Conservation (phyloP, 1,139 yeast species). For the Pichiaceae sp. region DNA sequence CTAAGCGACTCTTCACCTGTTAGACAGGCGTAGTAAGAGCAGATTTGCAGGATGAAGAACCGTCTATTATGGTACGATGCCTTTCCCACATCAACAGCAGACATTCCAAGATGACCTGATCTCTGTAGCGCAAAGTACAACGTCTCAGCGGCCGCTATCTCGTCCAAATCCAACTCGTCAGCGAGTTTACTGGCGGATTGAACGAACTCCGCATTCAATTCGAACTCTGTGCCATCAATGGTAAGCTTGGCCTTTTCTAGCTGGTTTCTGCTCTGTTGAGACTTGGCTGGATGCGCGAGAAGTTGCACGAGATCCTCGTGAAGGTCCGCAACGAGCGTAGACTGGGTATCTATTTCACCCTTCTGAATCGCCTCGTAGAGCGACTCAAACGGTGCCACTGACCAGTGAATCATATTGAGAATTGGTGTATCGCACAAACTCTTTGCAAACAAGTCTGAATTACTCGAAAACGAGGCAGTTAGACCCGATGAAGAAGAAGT, state of each 20-base stretch:
- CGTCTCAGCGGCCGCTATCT: slow-evolving; percentile 54
- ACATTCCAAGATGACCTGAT: slow-evolving; percentile 39
- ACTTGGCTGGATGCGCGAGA: slow-evolving; percentile 43
- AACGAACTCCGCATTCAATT: slow-evolving; percentile 45
- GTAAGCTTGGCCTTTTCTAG: slow-evolving; percentile 47
- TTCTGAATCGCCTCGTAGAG: slow-evolving; percentile 26
- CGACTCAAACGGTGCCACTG: slow-evolving; percentile 22
- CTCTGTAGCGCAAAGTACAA: slow-evolving; percentile 38
- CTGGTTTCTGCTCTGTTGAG: slow-evolving; percentile 42
- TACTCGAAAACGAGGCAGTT: too few relatives aligned
- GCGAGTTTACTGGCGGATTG: slow-evolving; percentile 40
- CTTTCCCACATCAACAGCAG: slow-evolving; percentile 59
- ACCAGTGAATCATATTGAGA: slow-evolving; percentile 23
- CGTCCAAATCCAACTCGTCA: slow-evolving; percentile 66
- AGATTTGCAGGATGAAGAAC: slow-evolving; percentile 62
- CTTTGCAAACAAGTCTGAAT: too few relatives aligned
- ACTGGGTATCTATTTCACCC: slow-evolving; percentile 24
- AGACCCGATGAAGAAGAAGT: too few relatives aligned
- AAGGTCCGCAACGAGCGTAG: slow-evolving; percentile 17
- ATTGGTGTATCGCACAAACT: too few relatives aligned
- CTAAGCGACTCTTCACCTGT: not conserved
- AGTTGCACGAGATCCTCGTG: slow-evolving; percentile 41
- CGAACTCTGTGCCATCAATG: slow-evolving; percentile 36
- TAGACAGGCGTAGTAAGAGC: slow-evolving; percentile 42
- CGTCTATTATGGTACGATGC: slow-evolving; percentile 63